Evolutionary conservation across 2,329 filamentous ascomycete species (phyloP).

Genomic region (Fusarium sp.): DNA sequence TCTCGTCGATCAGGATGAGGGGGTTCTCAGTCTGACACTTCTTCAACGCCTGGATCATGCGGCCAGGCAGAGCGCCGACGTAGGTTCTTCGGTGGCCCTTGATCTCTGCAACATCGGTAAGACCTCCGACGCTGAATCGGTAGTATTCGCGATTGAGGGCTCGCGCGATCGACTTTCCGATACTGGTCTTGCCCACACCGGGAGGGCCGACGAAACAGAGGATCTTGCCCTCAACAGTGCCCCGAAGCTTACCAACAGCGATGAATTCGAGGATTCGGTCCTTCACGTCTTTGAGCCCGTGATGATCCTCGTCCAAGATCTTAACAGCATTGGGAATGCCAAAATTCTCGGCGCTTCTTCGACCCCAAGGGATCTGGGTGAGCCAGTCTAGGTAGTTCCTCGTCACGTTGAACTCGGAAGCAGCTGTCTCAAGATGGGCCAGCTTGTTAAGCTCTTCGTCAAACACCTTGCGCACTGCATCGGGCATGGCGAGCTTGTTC

Average conservation of each 20-base stretch:
- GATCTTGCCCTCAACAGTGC: constrained; percentile 98
- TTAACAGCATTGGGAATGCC: constrained; percentile 91
- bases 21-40: constrained; percentile 99
- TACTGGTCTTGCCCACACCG: constrained; percentile 98
- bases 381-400: constrained; percentile 99
- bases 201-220: constrained; percentile 97
- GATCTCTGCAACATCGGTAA: constrained; percentile 98
- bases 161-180: constrained; percentile 96
- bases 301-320: constrained; percentile 96
- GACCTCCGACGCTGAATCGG: constrained; percentile 95
- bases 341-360: constrained; percentile 96
- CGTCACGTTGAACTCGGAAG: constrained; percentile 98
- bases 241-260: constrained; percentile 95
- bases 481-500: constrained; percentile 94
- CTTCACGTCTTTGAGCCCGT: constrained; percentile 97
- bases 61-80: constrained; percentile 93
- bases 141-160: constrained; percentile 98
- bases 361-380: constrained; percentile 97
- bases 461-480: constrained; percentile 96
- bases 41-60: constrained; percentile 98
- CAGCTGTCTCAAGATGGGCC: constrained; percentile 92
- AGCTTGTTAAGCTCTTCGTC: constrained; percentile 99
- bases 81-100: constrained; percentile 98
- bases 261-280: constrained; percentile 99
- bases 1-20: constrained; percentile 94